These are phyloP conservation scores for Trichoderma koningiopsis DNA, from an alignment of 2,329 filamentous ascomycete species.

Conservation along the genomic window DNA sequence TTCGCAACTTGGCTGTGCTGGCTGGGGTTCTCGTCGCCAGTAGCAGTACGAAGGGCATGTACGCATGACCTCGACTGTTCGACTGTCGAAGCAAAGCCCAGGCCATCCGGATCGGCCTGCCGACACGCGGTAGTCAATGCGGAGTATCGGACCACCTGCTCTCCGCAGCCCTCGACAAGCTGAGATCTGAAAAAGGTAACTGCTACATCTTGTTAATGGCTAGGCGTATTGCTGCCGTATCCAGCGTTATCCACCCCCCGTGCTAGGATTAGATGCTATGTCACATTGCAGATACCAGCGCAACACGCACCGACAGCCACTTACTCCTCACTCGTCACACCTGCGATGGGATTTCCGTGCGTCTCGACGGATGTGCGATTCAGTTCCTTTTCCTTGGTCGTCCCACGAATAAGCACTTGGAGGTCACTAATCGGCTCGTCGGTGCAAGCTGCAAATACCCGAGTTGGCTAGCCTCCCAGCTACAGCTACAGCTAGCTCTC, in stretches of 20 bases:
- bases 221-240: not conserved
- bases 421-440: not conserved
- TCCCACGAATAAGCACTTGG: not conserved
- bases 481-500: not conserved
- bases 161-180: not conserved
- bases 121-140: not conserved
- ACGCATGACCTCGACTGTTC: slow-evolving; percentile 15
- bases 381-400: not conserved
- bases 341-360: not conserved
- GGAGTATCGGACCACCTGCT: slow-evolving; percentile 14
- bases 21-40: not conserved
- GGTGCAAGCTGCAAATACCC: not conserved
- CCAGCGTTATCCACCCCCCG: not conserved
- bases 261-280: not conserved
- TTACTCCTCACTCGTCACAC: not conserved
- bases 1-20: not conserved
- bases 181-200: slow-evolving; percentile 6
- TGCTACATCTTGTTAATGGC: not conserved
- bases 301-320: not conserved
- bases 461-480: not conserved
- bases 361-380: not conserved
- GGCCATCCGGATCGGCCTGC: slow-evolving; percentile 14
- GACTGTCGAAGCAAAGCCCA: not conserved
- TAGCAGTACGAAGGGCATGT: not conserved
- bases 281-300: not conserved